phyloP scores from a whole-genome alignment of 148 eudicot species.

The Rhododendron ovatum region DNA sequence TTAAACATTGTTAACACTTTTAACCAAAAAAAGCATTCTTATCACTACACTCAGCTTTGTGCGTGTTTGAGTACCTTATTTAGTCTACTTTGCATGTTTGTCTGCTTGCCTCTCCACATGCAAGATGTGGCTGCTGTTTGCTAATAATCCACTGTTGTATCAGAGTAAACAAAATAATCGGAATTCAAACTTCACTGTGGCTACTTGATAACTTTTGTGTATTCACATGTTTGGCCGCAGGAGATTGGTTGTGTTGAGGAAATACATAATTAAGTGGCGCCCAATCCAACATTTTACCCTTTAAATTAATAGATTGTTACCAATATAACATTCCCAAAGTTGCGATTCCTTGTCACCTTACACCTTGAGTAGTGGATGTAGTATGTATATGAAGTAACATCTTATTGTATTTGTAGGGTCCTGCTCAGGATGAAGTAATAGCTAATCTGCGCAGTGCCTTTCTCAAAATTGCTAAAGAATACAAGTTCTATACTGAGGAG shows the following conservation, averaged over 20 bases:
- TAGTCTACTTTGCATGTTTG: not conserved
- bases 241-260: not conserved
- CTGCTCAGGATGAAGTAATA: conserved; percentile 86
- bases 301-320: not conserved
- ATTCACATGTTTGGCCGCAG: not conserved
- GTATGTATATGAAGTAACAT: not conserved
- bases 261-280: not conserved
- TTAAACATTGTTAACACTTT: not conserved
- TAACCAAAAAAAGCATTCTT: not conserved
- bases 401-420: conserved; percentile 56
- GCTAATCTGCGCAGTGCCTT: conserved; percentile 72
- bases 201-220: not conserved
- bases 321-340: not conserved
- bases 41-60: not conserved
- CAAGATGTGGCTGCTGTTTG: not conserved
- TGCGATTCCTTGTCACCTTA: not conserved
- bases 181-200: not conserved
- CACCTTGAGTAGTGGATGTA: not conserved
- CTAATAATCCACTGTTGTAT: not conserved
- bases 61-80: not conserved
- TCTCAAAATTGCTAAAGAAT: conserved; percentile 67
- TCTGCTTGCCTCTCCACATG: not conserved
- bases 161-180: not conserved
- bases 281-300: not conserved
- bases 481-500: conserved; percentile 69